Conservation (phyloP, 371 early-diverging fungal species). For the Mortierella polycephala region DNA sequence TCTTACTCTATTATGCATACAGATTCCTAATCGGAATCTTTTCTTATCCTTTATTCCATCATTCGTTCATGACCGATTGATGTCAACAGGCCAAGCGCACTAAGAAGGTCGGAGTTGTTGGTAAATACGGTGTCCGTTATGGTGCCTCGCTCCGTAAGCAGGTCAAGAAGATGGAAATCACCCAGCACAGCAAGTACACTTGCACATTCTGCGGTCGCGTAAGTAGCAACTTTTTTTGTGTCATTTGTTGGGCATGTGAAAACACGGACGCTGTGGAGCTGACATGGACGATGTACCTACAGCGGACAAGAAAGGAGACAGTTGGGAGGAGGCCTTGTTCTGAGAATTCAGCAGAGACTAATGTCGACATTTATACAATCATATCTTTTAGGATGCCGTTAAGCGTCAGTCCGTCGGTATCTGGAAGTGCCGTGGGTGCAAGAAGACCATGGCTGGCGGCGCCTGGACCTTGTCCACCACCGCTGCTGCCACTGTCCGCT, state of each 20-base stretch:
- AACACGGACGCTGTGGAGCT: not conserved
- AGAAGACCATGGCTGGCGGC: constrained; percentile 98
- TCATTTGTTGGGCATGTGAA: not conserved
- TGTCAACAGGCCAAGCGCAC: constrained; percentile 92
- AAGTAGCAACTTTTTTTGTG: constrained; percentile 18
- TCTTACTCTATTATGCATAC: no score
- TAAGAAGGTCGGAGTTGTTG: constrained; percentile 99
- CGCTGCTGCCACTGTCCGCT: constrained; percentile 92
- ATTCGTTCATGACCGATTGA: no score
- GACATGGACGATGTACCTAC: not conserved
- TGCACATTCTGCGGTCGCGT: constrained; percentile 99
- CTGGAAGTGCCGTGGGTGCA: constrained; percentile 99
- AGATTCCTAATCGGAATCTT: constrained; percentile 3
- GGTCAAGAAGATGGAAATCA: constrained; percentile 99
- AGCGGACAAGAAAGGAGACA: not conserved
- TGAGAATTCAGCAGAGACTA: not conserved
- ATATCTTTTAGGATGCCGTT: constrained; percentile 81
- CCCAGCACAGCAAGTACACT: constrained; percentile 99
- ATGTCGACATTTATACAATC: not conserved
- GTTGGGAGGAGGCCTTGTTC: no score
- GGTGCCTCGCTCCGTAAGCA: constrained; percentile 99
- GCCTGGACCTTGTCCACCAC: constrained; percentile 98
- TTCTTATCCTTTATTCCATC: not conserved
- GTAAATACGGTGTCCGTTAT: constrained; percentile 99
- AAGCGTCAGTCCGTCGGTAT: constrained; percentile 99